Evolutionary conservation across 139 green algal species (phyloP).

Genomic region (Pycnococcus provasolii): DNA sequence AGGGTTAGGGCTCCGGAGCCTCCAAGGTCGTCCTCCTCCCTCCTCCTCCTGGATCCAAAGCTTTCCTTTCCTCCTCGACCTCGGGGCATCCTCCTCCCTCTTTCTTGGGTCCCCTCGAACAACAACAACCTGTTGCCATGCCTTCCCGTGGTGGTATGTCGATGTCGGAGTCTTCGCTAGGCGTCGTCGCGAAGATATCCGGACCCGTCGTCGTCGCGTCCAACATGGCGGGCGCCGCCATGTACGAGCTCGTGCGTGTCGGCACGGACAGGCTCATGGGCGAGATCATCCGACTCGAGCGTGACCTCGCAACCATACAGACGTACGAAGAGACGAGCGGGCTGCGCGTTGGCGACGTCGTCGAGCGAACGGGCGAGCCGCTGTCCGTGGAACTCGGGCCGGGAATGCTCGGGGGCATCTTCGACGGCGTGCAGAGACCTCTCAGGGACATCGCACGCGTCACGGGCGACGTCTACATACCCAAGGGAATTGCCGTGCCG

Average conservation of each 20-base stretch:
- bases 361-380: constrained; percentile 73
- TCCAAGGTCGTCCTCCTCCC: too few species aligned
- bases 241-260: constrained; percentile 98
- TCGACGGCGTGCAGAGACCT: constrained; percentile 95
- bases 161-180: too few species aligned
- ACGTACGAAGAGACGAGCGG: constrained; percentile 94
- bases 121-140: too few species aligned
- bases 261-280: constrained; percentile 87
- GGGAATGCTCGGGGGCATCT: constrained; percentile 93
- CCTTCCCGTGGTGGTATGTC: too few species aligned
- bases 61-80: too few species aligned
- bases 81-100: too few species aligned
- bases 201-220: constrained; percentile 92
- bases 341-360: constrained; percentile 81
- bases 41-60: too few species aligned
- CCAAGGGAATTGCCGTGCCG: constrained; percentile 82
- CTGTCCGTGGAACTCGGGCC: constrained; percentile 92
- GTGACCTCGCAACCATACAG: constrained; percentile 93
- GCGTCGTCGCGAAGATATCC: constrained; percentile 44
- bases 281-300: constrained; percentile 97
- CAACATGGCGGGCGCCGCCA: constrained; percentile 84
- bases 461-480: constrained; percentile 85
- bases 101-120: too few species aligned
- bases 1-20: too few species aligned
- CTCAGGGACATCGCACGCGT: constrained; percentile 80